Base-by-base conservation (phyloP, 2,329 filamentous ascomycete species). In the Sclerotinia borealis region DNA sequence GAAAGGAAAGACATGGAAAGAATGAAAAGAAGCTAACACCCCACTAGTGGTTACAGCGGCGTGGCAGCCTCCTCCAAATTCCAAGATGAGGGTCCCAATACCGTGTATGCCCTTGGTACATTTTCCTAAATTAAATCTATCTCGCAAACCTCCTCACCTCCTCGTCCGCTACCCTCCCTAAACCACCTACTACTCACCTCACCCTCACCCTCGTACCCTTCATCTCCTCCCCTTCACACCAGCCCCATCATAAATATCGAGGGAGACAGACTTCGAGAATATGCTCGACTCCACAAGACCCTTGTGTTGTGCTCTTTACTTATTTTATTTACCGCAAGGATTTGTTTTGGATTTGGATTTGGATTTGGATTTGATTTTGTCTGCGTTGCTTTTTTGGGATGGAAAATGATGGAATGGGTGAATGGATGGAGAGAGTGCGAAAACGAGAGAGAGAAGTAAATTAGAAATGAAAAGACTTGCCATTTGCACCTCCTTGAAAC, bases 41-140 rank as follows among this genome's bases (percentile, higher is more conserved):
- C n/a, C 1, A 39, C 34, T 43, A 63, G 61, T 36, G 67, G 65
- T 19, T 68, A 50, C 50, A 59, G 65, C 39, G 4, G 25, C n/a
- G 51, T 68, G 15, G 56, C 37, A 19, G 22, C 39, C 41, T 47
- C n/a, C 15, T 36, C 41, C 0, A 8, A 22, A 4, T 65, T 65
- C 36, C 22, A 37, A n/a, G 51, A 65, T 31, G 54, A 59, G 17
- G 65, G 65, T 4, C 66, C 65, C 0, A 59, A 65, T 17, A 43
- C 52, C 36, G 66, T 68, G 1, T 68, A 67, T 61, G 34, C 25
- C 27, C 4, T 64, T 2, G 64, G 64, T 3, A 63, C 59, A 4
- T 61, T 67, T 39, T n/a, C n/a, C n/a, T n/a, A n/a, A n/a, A n/a
- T n/a, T n/a, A n/a, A n/a, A n/a, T n/a, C n/a, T n/a, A n/a, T n/a